phyloP scores from a whole-genome alignment of 1,284 basidiomycete genomes.

The Malassezia globosa region DNA sequence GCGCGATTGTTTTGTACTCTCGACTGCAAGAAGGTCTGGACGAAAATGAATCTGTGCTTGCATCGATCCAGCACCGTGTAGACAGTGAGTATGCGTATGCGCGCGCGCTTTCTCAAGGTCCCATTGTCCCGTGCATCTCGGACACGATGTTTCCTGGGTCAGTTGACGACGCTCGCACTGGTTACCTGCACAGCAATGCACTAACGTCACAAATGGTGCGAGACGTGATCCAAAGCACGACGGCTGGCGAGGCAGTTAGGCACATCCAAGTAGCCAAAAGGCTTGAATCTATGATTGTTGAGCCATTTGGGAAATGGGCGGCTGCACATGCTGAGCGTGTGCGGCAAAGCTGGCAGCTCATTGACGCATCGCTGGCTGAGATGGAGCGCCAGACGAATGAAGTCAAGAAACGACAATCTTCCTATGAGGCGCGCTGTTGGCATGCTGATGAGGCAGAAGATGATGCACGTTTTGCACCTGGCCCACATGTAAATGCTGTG shows the following conservation, averaged over 20 bases:
- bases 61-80: slow-evolving; percentile 33
- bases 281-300: slow-evolving; percentile 29
- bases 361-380: slow-evolving; percentile 27
- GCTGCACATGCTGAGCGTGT: slow-evolving; percentile 29
- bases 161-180: not conserved
- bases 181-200: slow-evolving; percentile 18
- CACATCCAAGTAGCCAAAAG: slow-evolving; percentile 28
- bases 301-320: slow-evolving; percentile 38
- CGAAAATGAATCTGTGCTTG: slow-evolving; percentile 35
- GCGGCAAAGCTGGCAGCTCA: slow-evolving; percentile 31
- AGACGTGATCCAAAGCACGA: slow-evolving; percentile 26
- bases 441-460: slow-evolving; percentile 44
- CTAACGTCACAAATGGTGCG: slow-evolving; percentile 25
- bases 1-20: slow-evolving; percentile 29
- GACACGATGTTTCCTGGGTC: slow-evolving; percentile 26
- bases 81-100: slow-evolving; percentile 27
- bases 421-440: slow-evolving; percentile 40
- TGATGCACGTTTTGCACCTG: slow-evolving; percentile 39
- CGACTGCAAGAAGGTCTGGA: slow-evolving; percentile 39
- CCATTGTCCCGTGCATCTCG: slow-evolving; percentile 13
- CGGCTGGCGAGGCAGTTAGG: slow-evolving; percentile 24
- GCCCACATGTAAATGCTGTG: not conserved
- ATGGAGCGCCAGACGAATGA: slow-evolving; percentile 34
- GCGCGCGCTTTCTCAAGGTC: slow-evolving; percentile 27
- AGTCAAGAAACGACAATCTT: slow-evolving; percentile 28